Evolutionary conservation across 2,329 filamentous ascomycete species (phyloP), one percentile per base, ranked within the genome.

Genomic region (Botrytis hyacinthi): DNA sequence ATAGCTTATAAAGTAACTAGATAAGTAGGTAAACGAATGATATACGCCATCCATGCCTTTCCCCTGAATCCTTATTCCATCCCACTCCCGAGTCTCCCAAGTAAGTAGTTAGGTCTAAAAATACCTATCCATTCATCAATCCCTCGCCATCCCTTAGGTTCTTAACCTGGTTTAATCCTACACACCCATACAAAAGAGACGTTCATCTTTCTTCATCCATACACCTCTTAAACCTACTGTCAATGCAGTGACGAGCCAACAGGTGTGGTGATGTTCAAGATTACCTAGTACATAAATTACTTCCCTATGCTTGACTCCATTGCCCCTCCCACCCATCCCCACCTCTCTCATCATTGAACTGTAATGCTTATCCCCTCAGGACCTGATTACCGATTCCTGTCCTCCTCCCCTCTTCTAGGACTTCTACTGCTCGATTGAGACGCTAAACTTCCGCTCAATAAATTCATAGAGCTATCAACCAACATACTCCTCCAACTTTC

Each of bases 31-130:
- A 75, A 77, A 78, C 72, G 78, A 79, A 76, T 78, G 76, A 57
- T 76, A 69, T 78, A 65, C 78, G 77, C 77, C 78, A 75, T 79
- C 75, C 77, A 76, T 79, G 78, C 57, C 59, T 74, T 79, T 76
- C 73, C 77, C 72, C 12, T 75, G 71, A 51, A 71, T 16, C 22
- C 71, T 72, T 46, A 73, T 71, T 65, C 57, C 61, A 26, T 42
- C 66, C 26, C 54, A 12, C 18, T 16, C 57, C 32, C 6, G 32
- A 37, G 9, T 26, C 57, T 60, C 32, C 57, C 20, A 26, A 35
- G 51, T 57, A 57, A 60, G 57, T 60, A 60, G 29, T 32, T 40
- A 54, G 26, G 65, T 40, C n/a, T 40, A 20, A 32, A 68, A 42
- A 42, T 26, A 57, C 54, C 35, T 51, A 35, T 40, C n/a, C 12